Evolutionary conservation across 2,329 filamentous ascomycete genomes (phyloP), one percentile per base, ranked within the genome.

Genomic region (Ophiostoma himal-ulmi): DNA sequence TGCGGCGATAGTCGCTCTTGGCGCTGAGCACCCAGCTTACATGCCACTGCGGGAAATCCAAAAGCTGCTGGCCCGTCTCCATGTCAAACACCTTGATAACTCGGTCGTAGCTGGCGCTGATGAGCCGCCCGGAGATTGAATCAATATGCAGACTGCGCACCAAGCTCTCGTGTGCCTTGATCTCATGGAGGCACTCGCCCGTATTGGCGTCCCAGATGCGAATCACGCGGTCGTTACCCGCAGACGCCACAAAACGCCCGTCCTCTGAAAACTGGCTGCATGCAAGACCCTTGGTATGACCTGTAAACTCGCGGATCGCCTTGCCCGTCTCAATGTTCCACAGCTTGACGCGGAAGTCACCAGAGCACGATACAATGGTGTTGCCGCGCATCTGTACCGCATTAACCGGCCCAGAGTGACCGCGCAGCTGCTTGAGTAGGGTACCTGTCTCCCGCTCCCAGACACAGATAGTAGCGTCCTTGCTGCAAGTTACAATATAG

Each of bases 231-330:
- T 98, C 95, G 77, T 97, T 99, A 65, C 95, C 95, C 11, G 95
- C 95, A 22, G 93, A 95, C 67, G 96, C 91, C 67, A 99, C 93
- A 74, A 91, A 95, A 69, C 91, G 89, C n/a, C 93, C 93, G 77
- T 99, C 94, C 75, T 97, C 93, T 57, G 91, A 94, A 79, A 98
- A 97, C 78, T 99, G 95, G 69, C 95, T 93, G 79, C 95, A 97
- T 3, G 95, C 95, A 41, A 99, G 87, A 8, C 95, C 95, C 77
- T 96, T 94, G 78, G 93, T 95, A 79, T 96, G 93, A 70, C 92
- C 93, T 6, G 86, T 83, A 77, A 99, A 96, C 79, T 97, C 93
- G 76, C 94, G 93, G 77, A 97, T 91, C 75, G 92, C 92, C 76
- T 91, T 89, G 69, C 93, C 94, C 54, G 91, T 93, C 75, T 93